Base-by-base conservation (phyloP, 2,329 filamentous ascomycete genomes). In the Pyricularia sp. region DNA sequence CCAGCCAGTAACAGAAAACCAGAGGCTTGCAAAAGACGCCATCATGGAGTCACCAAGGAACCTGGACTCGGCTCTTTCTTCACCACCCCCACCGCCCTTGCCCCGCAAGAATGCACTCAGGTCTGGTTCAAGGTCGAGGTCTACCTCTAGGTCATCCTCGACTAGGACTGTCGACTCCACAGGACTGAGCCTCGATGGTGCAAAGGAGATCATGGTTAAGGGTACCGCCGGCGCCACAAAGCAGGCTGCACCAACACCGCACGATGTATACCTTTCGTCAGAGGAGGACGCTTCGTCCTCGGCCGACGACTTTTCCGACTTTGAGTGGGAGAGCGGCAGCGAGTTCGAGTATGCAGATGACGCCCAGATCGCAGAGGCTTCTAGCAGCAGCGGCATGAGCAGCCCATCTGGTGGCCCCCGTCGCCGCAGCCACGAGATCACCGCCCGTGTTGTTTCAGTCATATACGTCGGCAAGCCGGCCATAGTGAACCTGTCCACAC, bases 201-300 rank as follows among this genome's bases (percentile, higher is more conserved):
- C 20, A 50, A 50, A 50, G 14, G 42, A 50, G 20, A 2, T 50
- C 17, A 50, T 9, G 4, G 42, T 50, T n/a, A 17, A 72, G 74
- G 65, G 20, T 50, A 9, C 42, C 20, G 23, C 23, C 23, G 59
- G 59, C 59, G 59, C 23, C 12, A 26, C 65, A 14, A 36, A 58
- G 25, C 36, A 28, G 25, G 33, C 42, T 20, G 26, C 26, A 6
- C 26, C 66, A 11, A 67, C 66, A 20, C 84, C 86, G 6, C 86
- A 88, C 75, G 84, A 88, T 69, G 74, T 86, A 69, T 90, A 90
- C 76, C 83, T 90, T 30, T 89, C 87, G 1, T 89, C 86, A 0
- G 88, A 90, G 72, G 88, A 90, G 75, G 88, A 89, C 71, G 86
- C 83, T 33, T 89, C 87, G 1, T 87, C 87, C 1, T 86, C 85